These are phyloP conservation scores for Aspergillus indologenus DNA, from an alignment of 495 filamentous ascomycete species.

Conservation along the genomic window DNA sequence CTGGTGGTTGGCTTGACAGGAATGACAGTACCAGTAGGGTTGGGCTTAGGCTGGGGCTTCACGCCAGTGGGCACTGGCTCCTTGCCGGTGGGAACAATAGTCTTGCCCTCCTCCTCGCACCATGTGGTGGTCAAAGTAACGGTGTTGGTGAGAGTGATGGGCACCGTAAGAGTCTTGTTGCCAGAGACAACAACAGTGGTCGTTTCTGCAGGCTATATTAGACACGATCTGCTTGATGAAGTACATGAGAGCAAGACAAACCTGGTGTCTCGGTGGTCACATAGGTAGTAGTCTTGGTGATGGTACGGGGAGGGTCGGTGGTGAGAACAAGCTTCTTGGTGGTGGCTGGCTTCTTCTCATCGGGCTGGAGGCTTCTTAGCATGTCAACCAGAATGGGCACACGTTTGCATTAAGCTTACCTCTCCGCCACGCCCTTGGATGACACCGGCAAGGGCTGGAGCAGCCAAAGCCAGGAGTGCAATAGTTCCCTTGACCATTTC, in stretches of 20 bases:
- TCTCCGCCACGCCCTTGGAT: constrained; percentile 31
- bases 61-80: constrained; percentile 9
- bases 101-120: constrained; percentile 20
- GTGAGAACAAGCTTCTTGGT: constrained; percentile 10
- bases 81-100: constrained; percentile 7
- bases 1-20: constrained; percentile 4
- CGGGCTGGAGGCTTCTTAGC: constrained; percentile 9
- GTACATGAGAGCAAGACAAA: constrained; percentile 16
- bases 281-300: constrained; percentile 34
- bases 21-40: constrained; percentile 13
- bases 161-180: constrained; percentile 28
- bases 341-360: background rate
- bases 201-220: constrained; percentile 27
- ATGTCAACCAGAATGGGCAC: background rate
- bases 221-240: background rate
- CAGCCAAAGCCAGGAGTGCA: constrained; percentile 41
- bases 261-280: constrained; percentile 40
- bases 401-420: constrained; percentile 8
- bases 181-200: constrained; percentile 32
- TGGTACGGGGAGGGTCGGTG: constrained; percentile 15
- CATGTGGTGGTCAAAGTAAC: constrained; percentile 35
- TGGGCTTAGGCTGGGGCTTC: constrained; percentile 1
- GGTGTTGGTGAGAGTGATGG: constrained; percentile 37
- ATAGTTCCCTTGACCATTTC: constrained; percentile 41
- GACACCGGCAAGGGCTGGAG: constrained; percentile 42